phyloP scores from a whole-genome alignment of 139 green algal genomes.

The Yamagishiella unicocca region DNA sequence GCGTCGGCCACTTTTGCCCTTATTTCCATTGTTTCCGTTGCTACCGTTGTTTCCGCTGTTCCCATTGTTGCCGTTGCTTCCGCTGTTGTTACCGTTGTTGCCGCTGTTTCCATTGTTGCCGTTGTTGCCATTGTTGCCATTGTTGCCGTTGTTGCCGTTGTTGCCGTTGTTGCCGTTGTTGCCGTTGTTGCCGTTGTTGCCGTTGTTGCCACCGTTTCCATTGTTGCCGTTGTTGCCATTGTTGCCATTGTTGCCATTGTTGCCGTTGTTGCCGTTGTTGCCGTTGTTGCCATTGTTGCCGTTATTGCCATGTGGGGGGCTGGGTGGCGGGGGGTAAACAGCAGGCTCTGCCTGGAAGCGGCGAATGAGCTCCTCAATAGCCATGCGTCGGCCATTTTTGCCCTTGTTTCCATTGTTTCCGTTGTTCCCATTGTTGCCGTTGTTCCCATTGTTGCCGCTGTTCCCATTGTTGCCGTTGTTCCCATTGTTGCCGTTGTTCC shows the following conservation, averaged over 20 bases:
- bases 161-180: constrained; percentile 10
- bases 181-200: constrained; percentile 6
- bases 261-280: neutral
- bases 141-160: constrained; percentile 9
- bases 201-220: neutral
- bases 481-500: neutral
- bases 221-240: neutral
- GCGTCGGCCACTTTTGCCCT: neutral
- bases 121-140: too few relatives aligned
- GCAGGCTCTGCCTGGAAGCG: neutral
- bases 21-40: neutral
- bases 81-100: neutral
- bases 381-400: neutral
- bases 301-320: neutral
- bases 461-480: neutral
- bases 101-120: neutral
- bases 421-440: neutral
- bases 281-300: neutral
- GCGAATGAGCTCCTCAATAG: neutral
- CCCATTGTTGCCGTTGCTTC: neutral
- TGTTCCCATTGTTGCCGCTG: neutral
- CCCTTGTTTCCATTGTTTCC: neutral
- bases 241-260: neutral
- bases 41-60: neutral
- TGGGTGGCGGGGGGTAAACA: constrained; percentile 1